Percentiles rank a stretch among this genome's conserved stretches.
phyloP scores from a whole-genome alignment of 805 yeast species.

The Kregervanrija pseudodelftensis region DNA sequence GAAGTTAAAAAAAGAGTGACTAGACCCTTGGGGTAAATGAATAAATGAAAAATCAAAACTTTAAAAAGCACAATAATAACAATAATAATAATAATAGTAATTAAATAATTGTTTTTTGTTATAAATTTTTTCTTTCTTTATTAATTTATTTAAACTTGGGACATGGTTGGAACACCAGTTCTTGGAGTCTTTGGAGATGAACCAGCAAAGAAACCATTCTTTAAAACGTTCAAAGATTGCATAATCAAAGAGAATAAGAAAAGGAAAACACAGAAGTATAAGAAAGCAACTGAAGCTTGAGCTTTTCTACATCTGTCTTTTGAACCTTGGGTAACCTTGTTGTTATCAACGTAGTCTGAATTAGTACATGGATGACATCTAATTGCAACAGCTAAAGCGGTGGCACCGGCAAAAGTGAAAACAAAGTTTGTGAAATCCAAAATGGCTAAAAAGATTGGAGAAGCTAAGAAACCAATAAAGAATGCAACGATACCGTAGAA shows the following conservation, averaged over 20 bases:
- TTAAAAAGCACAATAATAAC: too few species aligned
- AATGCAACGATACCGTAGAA: slow-evolving; percentile 74
- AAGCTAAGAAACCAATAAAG: slow-evolving; percentile 71
- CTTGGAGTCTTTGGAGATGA: slow-evolving; percentile 46
- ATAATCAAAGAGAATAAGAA: slow-evolving; percentile 58
- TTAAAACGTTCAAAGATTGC: slow-evolving; percentile 42
- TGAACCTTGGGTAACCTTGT: slow-evolving; percentile 70
- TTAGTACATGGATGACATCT: slow-evolving; percentile 82
- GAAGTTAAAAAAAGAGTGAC: too few species aligned
- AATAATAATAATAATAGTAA: too few species aligned
- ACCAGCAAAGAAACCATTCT: slow-evolving; percentile 54
- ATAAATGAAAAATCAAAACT: too few species aligned
- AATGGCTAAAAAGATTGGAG: slow-evolving; percentile 71
- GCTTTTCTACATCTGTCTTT: slow-evolving; percentile 89
- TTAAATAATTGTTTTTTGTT: too few species aligned
- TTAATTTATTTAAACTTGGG: slow-evolving; percentile 57
- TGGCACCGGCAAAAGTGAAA: slow-evolving; percentile 91
- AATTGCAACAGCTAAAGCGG: slow-evolving; percentile 88
- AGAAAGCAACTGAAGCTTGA: slow-evolving; percentile 77
- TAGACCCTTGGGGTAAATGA: too few species aligned
- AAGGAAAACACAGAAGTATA: slow-evolving; percentile 75
- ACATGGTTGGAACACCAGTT: slow-evolving; percentile 85
- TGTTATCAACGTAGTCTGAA: slow-evolving; percentile 52
- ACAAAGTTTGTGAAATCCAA: slow-evolving; percentile 85
- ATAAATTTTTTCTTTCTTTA: too few species aligned